Conservation (phyloP, 2,329 filamentous ascomycete species). For the Escovopsis weberi region DNA sequence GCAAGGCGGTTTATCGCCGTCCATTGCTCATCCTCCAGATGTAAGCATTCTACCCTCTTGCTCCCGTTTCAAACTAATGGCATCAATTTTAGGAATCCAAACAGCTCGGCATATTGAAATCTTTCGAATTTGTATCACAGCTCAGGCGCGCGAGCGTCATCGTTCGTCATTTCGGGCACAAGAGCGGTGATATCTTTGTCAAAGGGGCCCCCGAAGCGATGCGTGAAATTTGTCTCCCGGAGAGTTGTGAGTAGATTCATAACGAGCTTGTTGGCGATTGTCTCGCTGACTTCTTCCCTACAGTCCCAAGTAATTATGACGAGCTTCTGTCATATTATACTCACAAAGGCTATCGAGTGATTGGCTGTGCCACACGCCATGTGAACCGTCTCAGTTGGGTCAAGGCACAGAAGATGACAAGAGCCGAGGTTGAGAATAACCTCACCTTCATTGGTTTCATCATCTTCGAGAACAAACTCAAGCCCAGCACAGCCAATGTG, state of each 20-base stretch:
- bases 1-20: slow-evolving; percentile 64
- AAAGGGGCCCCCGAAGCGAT: slow-evolving; percentile 96
- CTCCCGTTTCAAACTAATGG: slow-evolving; percentile 5
- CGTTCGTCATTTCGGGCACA: slow-evolving; percentile 73
- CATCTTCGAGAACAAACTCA: slow-evolving; percentile 97
- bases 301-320: slow-evolving; percentile 76
- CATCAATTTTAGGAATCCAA: slow-evolving; percentile 33
- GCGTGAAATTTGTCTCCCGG: slow-evolving; percentile 75
- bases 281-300: neutral
- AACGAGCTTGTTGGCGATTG: neutral
- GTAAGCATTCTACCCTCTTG: slow-evolving; percentile 16
- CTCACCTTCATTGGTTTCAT: slow-evolving; percentile 92
- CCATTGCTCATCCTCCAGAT: slow-evolving; percentile 68
- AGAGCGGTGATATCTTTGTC: slow-evolving; percentile 76
- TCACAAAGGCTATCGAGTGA: slow-evolving; percentile 90
- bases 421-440: slow-evolving; percentile 66
- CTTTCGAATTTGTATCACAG: slow-evolving; percentile 91
- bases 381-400: slow-evolving; percentile 83
- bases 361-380: slow-evolving; percentile 84
- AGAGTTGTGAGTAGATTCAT: slow-evolving; percentile 49
- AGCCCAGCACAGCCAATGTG: slow-evolving; percentile 68
- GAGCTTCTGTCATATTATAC: slow-evolving; percentile 83
- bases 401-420: slow-evolving; percentile 86
- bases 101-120: slow-evolving; percentile 80
- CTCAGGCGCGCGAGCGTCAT: slow-evolving; percentile 85